Conservation (phyloP, 139 green algal genomes). For the Volvox africanus region DNA sequence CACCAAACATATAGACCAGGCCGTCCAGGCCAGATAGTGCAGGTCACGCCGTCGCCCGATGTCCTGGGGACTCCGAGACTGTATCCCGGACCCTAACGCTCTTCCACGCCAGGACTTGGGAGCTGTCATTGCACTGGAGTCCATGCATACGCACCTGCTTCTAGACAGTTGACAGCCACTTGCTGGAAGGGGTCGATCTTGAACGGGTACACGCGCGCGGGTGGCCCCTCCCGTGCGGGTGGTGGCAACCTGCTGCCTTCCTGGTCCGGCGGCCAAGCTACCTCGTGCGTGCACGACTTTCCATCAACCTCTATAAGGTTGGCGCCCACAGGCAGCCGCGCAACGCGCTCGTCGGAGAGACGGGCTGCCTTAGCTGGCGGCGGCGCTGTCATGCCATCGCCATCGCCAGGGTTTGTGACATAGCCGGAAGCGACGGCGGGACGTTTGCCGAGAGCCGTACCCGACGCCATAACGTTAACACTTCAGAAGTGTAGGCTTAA, state of each 20-base stretch:
- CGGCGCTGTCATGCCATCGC: background rate
- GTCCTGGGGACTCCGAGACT: too few species aligned
- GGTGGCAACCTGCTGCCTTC: constrained; percentile 68
- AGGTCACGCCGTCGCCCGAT: too few species aligned
- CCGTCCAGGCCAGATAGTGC: too few species aligned
- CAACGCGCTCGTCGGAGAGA: constrained; percentile 48
- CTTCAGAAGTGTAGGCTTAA: too few species aligned
- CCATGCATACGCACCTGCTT: constrained; percentile 65
- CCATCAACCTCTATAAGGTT: constrained; percentile 75
- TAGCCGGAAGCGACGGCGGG: background rate
- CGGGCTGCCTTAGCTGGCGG: constrained; percentile 14
- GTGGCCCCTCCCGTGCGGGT: constrained; percentile 35
- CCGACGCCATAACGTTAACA: background rate
- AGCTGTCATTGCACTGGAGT: too few species aligned
- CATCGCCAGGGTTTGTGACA: background rate
- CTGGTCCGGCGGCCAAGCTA: constrained; percentile 77
- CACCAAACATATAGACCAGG: too few species aligned
- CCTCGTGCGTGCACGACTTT: constrained; percentile 88
- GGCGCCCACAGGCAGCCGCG: constrained; percentile 35
- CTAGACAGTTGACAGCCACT: constrained; percentile 84
- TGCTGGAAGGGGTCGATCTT: constrained; percentile 92
- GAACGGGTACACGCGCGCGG: constrained; percentile 89
- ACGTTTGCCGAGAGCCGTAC: background rate
- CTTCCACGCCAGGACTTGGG: too few species aligned
- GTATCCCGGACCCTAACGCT: too few species aligned